Percentiles rank a stretch among this genome's conserved stretches.
Conservation (phyloP, 495 filamentous ascomycete species). For the Penicillium psychrofluorescens region DNA sequence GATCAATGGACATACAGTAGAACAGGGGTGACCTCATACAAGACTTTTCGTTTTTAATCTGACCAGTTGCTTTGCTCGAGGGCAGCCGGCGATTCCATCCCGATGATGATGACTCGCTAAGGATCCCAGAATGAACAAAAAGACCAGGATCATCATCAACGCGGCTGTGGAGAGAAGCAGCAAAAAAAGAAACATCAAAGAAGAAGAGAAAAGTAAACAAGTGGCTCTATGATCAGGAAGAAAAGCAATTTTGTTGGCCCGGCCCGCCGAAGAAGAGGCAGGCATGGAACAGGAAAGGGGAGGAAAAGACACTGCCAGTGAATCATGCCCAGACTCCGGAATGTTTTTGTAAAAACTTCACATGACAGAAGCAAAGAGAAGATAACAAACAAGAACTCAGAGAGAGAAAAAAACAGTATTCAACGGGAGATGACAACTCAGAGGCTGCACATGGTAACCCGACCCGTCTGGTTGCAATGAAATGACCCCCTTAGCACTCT, state of each 20-base stretch:
- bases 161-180: not conserved
- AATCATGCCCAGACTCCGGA: conserved; percentile 37
- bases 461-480: conserved; percentile 11
- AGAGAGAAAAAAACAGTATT: conserved; percentile 1
- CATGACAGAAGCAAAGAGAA: conserved; percentile 19
- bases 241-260: conserved; percentile 23
- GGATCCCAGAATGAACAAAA: conserved; percentile 4
- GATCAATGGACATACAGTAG: not conserved
- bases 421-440: conserved; percentile 5
- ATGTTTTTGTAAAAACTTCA: conserved; percentile 27
- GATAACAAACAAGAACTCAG: conserved; percentile 8
- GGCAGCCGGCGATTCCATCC: conserved; percentile 6
- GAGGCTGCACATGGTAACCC: conserved; percentile 11
- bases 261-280: conserved; percentile 22
- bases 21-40: conserved; percentile 7
- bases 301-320: conserved; percentile 26
- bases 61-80: conserved; percentile 10
- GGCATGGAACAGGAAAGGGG: conserved; percentile 22
- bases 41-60: conserved; percentile 9
- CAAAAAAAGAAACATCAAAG: not conserved
- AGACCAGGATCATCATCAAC: conserved; percentile 1
- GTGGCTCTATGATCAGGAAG: conserved; percentile 32
- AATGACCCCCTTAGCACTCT: conserved; percentile 10
- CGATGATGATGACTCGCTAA: conserved; percentile 13
- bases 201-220: conserved; percentile 10